Evolutionary conservation across 2,329 filamentous ascomycete genomes (phyloP), one percentile per base, ranked within the genome.

Genomic region (Albophoma yamanashiensis): DNA sequence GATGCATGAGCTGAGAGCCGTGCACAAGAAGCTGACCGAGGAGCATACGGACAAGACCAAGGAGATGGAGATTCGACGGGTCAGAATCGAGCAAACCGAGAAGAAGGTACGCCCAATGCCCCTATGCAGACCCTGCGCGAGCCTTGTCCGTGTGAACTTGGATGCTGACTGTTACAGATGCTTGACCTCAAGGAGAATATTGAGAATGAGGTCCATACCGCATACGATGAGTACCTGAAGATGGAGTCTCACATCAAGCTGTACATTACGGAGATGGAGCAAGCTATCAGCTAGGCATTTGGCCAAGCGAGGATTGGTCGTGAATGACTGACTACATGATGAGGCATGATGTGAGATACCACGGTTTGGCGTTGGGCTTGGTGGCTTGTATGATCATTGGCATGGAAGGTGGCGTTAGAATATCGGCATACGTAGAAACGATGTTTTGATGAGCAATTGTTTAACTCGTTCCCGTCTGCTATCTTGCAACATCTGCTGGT

Each of bases 241-340:
- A 89, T 99, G 85, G 93, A 97, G 74, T 88, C 91, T 43, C 94
- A 99, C 71, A 95, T 99, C 73, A 93, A 92, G 75, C 80, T 97
- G 63, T 99, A 99, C 78, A 96, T 99, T 70, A 96, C 90, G 5
- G 94, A 99, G 80, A 97, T 99, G 92, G 94, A 97, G 76, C 92
- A 97, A 75, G 88, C 87, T 60, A 84, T 94, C 66, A 78, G 64
- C 42, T 68, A 63, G 42, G 61, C 20, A 15, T 36, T 2, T 22
- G 36, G 31, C 20, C 31, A 22, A 8, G 53, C 22, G 14, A 15
- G 31, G 27, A 15, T 47, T 59, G 50, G 31, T 56, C 17, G 17
- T 27, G 38, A 22, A 58, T 20, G 55, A 22, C 14, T 43, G 22
- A 22, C 14, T 43, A 25, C 42, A 39, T 56, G 36, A 25, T 40